These are phyloP conservation scores for Filobasidium uniguttulatum DNA, from an alignment of 1,284 basidiomycete species.

Conservation along the genomic window DNA sequence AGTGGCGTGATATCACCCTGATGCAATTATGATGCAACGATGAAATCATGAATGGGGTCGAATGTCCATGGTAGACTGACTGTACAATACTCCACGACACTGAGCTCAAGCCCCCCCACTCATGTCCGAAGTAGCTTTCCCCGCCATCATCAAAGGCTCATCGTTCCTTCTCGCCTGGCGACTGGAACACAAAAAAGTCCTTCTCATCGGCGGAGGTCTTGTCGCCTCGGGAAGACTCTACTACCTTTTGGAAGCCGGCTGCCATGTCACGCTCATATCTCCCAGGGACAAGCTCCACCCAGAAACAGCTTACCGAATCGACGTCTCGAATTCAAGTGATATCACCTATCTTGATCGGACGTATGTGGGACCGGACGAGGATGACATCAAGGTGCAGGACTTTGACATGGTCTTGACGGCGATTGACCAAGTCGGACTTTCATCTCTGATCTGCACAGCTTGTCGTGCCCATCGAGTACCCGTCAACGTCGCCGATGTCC, in stretches of 20 bases:
- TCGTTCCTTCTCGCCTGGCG: conserved; percentile 43
- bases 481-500: conserved; percentile 93
- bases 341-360: conserved; percentile 58
- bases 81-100: too few relatives aligned
- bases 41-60: too few relatives aligned
- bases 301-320: conserved; percentile 36
- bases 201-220: conserved; percentile 44
- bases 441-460: conserved; percentile 53
- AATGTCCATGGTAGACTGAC: too few relatives aligned
- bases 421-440: conserved; percentile 63
- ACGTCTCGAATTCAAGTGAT: conserved; percentile 38
- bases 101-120: too few relatives aligned
- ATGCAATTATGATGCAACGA: too few relatives aligned
- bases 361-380: conserved; percentile 47
- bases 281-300: conserved; percentile 39
- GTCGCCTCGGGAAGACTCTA: conserved; percentile 43
- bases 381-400: conserved; percentile 32
- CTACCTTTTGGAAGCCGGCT: conserved; percentile 37
- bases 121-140: conserved; percentile 23
- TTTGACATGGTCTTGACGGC: conserved; percentile 90
- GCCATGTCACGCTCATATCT: conserved; percentile 37
- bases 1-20: too few relatives aligned
- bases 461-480: conserved; percentile 61
- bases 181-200: conserved; percentile 39
- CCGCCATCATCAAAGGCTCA: conserved; percentile 28